Evolutionary conservation across 257 asterid species (phyloP), one percentile per base, ranked within the genome.

Genomic region (Solanum piurae): DNA sequence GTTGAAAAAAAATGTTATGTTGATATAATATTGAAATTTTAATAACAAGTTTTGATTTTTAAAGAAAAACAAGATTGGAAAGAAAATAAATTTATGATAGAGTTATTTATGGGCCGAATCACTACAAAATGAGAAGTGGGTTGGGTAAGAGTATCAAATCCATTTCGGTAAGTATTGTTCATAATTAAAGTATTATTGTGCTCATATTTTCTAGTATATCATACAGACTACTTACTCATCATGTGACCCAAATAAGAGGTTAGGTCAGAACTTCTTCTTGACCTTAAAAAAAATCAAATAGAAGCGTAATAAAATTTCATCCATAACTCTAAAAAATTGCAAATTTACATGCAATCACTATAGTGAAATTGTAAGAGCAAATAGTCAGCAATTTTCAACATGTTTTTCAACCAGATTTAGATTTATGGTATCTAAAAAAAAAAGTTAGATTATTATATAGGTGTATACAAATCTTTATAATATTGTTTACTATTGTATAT

Each of bases 51-150:
- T 55, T 20, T 55, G 64, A 55, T 52, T 52, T 52, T 16, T 9
- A 6, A 52, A 1, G 10, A 55, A 23, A 55, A 55, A 55, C 0
- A 7, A 55, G 3, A 55, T 55, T 0, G 2, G 0, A 3, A 55
- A 55, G 2, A 55, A 55, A 55, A 55, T 1, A 6, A 0, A 20
- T 18, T 18, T 55, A 20, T 55, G 4, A 7, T 18, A 20, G 1
- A 55, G 2, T 6, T 55, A 18, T 20, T 55, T 55, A 2, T 20
- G 25, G 5, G 1, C 4, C 4, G 2, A 55, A 18, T 55, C 25
- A 55, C 10, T 20, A 20, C 2, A 55, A 55, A 20, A 52, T 0
- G 62, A 52, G 9, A 52, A 52, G 62, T 52, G n/a, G 62, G 62
- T 52, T 52, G 62, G 62, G n/a, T 16, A 52, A 52, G n/a, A 2